phyloP scores from a whole-genome alignment of 31 red algal species.

The Porphyra umbilicalis region DNA sequence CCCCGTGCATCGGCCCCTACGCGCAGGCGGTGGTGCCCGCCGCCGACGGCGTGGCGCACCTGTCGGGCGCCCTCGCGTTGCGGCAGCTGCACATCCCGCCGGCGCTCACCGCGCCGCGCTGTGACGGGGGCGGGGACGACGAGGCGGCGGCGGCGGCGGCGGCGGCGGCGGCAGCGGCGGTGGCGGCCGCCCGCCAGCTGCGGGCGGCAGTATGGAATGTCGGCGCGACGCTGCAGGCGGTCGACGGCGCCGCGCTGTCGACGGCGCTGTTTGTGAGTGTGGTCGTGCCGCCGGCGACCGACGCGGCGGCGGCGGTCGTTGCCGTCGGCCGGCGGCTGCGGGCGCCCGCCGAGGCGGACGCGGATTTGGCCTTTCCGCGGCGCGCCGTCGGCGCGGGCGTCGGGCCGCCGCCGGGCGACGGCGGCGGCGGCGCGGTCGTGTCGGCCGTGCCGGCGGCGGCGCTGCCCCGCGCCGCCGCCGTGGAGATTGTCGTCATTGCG shows the following conservation, averaged over 20 bases:
- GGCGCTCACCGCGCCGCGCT: neutral
- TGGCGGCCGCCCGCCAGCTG: neutral
- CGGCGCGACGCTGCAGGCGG: neutral
- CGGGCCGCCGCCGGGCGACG: neutral
- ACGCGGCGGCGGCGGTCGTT: neutral
- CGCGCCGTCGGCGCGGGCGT: neutral
- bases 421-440: neutral
- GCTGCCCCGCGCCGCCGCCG: neutral
- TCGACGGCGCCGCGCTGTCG: neutral
- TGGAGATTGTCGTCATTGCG: neutral
- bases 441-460: neutral
- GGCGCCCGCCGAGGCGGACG: neutral
- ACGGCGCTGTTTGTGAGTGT: neutral
- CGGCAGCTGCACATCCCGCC: neutral
- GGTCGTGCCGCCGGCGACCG: neutral
- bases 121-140: neutral
- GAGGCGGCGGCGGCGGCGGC: neutral
- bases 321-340: neutral
- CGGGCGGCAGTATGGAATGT: neutral
- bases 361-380: neutral
- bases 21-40: constrained; percentile 50
- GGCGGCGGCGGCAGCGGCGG: neutral
- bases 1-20: constrained; percentile 97
- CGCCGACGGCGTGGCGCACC: constrained; percentile 36
- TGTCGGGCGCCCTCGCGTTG: constrained; percentile 51